Base-by-base conservation (phyloP, 768 basidiomycete species). In the Termitomyces sp. region DNA sequence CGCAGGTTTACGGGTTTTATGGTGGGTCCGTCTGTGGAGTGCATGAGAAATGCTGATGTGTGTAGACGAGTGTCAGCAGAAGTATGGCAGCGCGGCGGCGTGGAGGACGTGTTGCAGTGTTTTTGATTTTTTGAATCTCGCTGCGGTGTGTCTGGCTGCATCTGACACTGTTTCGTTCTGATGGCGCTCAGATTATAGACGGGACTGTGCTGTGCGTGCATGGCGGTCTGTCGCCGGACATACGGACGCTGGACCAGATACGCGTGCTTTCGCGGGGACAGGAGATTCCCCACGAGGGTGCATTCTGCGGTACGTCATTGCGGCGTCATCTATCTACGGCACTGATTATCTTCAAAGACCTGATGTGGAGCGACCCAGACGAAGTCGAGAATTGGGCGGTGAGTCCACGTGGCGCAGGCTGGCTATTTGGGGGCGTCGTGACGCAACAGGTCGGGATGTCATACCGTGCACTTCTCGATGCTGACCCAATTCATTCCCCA, bases 281-380 rank as follows among this genome's bases (percentile, higher is more conserved):
- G 66, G 96, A 98, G 70, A 96, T 98, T 45, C 96, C 95, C 2
- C 96, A 98, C 69, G 96, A 98, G 68, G 96, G 96, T n/a, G 89
- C 95, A 8, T 98, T 98, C 76, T 98, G 96, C 63, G 89, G 89
- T 87, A 63, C 30, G 82, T 64, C 43, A 14, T 16, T 41, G 46
- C 44, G 23, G 32, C 41, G 25, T n/a, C 32, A 27, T 30, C 49
- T 21, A 28, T 41, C 1, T 32, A 28, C 53, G 25, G 19, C 45
- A 41, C 14, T 43, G 19, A 12, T 19, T 28, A 16, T 51, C 35
- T 12, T 16, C n/a, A n/a, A 51, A 94, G 94, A 98, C 67, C 81
- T 98, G 12, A 97, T 98, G 94, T 98, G 96, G 96, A 94, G 91
- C 35, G 95, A 98, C 69, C 95, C 89, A 3, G 94, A 98, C 66